Evolutionary conservation across 1,139 yeast species (phyloP).

Genomic region (Pneumocystis oryctolagi): DNA sequence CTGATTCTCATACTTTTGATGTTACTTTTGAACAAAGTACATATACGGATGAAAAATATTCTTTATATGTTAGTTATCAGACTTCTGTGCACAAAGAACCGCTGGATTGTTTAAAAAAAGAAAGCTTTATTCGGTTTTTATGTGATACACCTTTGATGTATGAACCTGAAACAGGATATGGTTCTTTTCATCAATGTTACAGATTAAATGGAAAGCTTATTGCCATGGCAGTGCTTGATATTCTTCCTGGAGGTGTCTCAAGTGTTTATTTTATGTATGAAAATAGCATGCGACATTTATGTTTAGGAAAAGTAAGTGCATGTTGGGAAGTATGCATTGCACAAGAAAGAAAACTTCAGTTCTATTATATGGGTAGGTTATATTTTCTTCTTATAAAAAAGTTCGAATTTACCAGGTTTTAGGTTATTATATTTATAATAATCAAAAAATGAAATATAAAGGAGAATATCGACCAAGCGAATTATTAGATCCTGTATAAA

Average conservation of each 20-base stretch:
- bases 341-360: conserved; percentile 27
- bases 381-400: no score
- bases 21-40: not conserved
- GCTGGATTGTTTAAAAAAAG: conserved; percentile 31
- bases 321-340: conserved; percentile 49
- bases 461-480: conserved; percentile 37
- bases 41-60: not conserved
- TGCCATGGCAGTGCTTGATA: conserved; percentile 66
- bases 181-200: conserved; percentile 63
- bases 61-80: conserved; percentile 58
- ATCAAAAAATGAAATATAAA: conserved; percentile 73
- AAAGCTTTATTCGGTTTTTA: conserved; percentile 47
- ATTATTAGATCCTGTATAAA: conserved; percentile 24
- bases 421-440: conserved; percentile 54
- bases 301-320: conserved; percentile 68
- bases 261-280: conserved; percentile 85
- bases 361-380: conserved; percentile 36
- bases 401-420: conserved; percentile 20
- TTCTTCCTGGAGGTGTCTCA: conserved; percentile 62
- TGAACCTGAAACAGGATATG: conserved; percentile 25
- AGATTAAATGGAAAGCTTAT: conserved; percentile 47
- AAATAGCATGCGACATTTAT: conserved; percentile 42
- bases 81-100: conserved; percentile 48
- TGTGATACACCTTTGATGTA: conserved; percentile 51
- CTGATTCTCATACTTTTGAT: conserved; percentile 45